A percentile compares a stretch with the other conserved stretches of the same genome.
These are phyloP conservation scores for Triglochin maritima DNA, from an alignment of 106 monocot genomes.

Conservation along the genomic window DNA sequence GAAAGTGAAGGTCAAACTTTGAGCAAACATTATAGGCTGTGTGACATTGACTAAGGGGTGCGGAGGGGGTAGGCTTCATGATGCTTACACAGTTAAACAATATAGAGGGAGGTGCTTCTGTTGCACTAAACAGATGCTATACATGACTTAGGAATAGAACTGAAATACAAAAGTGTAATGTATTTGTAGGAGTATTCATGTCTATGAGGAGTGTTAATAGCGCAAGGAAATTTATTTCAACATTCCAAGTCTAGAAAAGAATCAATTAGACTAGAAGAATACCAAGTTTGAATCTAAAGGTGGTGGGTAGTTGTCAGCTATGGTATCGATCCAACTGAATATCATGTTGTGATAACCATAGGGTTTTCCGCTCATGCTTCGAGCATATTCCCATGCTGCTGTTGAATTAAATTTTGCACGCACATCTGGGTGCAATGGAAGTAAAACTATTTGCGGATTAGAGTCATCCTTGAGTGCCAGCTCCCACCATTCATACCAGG, in stretches of 20 bases:
- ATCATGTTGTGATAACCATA: conserved; percentile 99
- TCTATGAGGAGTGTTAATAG: no score
- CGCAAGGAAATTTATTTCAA: not conserved
- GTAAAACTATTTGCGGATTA: conserved; percentile 83
- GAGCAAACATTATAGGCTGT: no score
- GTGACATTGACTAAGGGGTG: no score
- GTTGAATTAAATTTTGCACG: conserved; percentile 73
- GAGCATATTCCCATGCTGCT: conserved; percentile 90
- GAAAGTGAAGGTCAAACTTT: no score
- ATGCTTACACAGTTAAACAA: no score
- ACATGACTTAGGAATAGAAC: not conserved
- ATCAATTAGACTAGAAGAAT: not conserved
- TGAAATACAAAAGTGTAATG: not conserved
- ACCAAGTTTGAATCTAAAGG: conserved; percentile 95
- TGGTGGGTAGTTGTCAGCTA: conserved; percentile 79
- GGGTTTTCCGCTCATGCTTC: conserved; percentile 78
- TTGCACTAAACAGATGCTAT: not conserved
- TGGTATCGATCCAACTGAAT: conserved; percentile 98
- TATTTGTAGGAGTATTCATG: no score
- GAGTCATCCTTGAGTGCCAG: conserved; percentile 63
- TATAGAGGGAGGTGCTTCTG: not conserved
- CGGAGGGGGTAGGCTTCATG: no score
- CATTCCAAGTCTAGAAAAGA: not conserved
- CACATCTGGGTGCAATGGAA: conserved; percentile 79
- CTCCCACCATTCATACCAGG: conserved; percentile 99